phyloP scores from a whole-genome alignment of 2,329 filamentous ascomycete genomes.

The Fusarium nisikadoi region DNA sequence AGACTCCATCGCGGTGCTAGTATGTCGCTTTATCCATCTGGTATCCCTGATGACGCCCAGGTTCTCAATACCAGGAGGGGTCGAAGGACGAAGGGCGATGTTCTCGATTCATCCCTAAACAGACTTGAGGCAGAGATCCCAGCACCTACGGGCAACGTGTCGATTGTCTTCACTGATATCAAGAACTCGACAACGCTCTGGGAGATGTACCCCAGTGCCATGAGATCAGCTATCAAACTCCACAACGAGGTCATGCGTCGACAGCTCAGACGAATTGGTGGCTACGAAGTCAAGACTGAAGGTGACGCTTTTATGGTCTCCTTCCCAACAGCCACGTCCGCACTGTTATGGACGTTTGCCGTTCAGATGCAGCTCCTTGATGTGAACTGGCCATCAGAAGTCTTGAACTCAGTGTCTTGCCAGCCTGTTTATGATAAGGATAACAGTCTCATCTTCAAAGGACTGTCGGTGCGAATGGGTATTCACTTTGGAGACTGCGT shows the following conservation, averaged over 20 bases:
- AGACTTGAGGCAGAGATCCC: slow-evolving; percentile 91
- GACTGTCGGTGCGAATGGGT: slow-evolving; percentile 95
- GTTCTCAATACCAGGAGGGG: slow-evolving; percentile 70
- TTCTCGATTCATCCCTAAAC: slow-evolving; percentile 87
- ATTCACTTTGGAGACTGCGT: slow-evolving; percentile 96
- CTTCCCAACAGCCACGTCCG: slow-evolving; percentile 94
- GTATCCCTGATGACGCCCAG: slow-evolving; percentile 76
- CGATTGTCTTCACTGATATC: slow-evolving; percentile 98
- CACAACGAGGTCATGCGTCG: slow-evolving; percentile 98
- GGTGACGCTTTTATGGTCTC: slow-evolving; percentile 99
- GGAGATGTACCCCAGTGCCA: slow-evolving; percentile 94
- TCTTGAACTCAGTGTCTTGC: slow-evolving; percentile 86
- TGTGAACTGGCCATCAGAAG: slow-evolving; percentile 92
- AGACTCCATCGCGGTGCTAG: slow-evolving; percentile 79
- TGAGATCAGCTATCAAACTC: slow-evolving; percentile 95
- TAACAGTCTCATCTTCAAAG: slow-evolving; percentile 89
- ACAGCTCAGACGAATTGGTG: slow-evolving; percentile 91
- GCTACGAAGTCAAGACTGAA: slow-evolving; percentile 99
- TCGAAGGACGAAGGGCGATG: slow-evolving; percentile 70
- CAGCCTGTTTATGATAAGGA: slow-evolving; percentile 86
- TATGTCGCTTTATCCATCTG: slow-evolving; percentile 84
- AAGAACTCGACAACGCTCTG: slow-evolving; percentile 97
- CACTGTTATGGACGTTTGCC: slow-evolving; percentile 94
- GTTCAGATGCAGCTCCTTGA: slow-evolving; percentile 90
- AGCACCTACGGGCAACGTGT: slow-evolving; percentile 88